Base-by-base conservation (phyloP, 495 filamentous ascomycete species). In the Hypoxylon trugodes region DNA sequence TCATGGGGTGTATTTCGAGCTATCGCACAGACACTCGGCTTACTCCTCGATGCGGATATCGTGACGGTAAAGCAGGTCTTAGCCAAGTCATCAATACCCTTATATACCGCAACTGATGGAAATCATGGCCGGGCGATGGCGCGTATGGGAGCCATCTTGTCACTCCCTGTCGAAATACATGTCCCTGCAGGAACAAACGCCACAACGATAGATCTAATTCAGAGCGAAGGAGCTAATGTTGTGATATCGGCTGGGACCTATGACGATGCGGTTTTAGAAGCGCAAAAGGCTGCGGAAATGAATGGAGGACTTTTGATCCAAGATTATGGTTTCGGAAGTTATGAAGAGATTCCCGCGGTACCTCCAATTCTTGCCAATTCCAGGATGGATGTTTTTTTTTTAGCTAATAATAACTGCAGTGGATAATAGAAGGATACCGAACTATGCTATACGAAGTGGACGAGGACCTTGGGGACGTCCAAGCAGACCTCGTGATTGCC, bases 41-140 rank as follows among this genome's bases (percentile, higher is more conserved):
- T 86, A 2, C 69, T 78, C 4, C 54, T 66, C 0, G 35, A 68
- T 1, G 70, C 69, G 4, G 42, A 73, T 4, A 32, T 73, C 10
- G 43, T 45, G 12, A 45, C 62, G 1, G 51, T 65, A 10, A 79
- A 6, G 49, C 86, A 4, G 63, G 73, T 2, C 18, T 12, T 6
- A 62, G 13, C 64, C 16, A 75, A 77, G 0, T 65, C 70, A 26
- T 50, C 67, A 6, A 42, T 47, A 3, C 50, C 56, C 3, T 48
- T 86, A 18, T 64, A 68, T 2, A 61, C 87, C 3, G 76, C 83
- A 10, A 88, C 90, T 0, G 87, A 88, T 33, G 90, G 89, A 0
- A 93, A 93, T 64, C 87, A 88, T 79, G 90, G 89, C 1, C 77
- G 89, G 4, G 89, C 90, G 1, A 82, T 88, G 1, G 86, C 88